phyloP scores from a whole-genome alignment of 2,329 filamentous ascomycete genomes.

The Sporothrix schenckii region DNA sequence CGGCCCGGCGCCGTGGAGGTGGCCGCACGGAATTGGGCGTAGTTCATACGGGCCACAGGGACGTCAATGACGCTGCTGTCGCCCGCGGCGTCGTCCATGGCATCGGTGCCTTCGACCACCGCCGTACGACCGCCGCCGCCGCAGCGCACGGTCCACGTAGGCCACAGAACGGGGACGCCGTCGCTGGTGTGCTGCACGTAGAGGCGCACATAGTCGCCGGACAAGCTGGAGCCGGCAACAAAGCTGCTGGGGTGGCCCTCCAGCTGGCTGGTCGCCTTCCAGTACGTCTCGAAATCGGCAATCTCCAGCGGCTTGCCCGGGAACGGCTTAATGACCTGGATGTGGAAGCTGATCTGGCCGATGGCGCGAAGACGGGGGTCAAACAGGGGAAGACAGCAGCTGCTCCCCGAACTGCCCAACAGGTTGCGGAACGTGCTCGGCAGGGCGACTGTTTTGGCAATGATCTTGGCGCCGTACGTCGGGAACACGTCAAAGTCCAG shows the following conservation, averaged over 20 bases:
- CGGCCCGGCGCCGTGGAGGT: slow-evolving; percentile 51
- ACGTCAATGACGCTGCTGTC: slow-evolving; percentile 62
- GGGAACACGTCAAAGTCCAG: slow-evolving; percentile 98
- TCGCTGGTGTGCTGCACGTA: slow-evolving; percentile 93
- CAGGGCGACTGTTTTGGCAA: slow-evolving; percentile 90
- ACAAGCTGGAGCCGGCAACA: slow-evolving; percentile 91
- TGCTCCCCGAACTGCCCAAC: slow-evolving; percentile 72
- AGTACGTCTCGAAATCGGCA: slow-evolving; percentile 97
- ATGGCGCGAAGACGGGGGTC: slow-evolving; percentile 90
- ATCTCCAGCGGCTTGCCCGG: slow-evolving; percentile 90
- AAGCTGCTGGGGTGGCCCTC: slow-evolving; percentile 83
- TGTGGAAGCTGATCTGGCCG: slow-evolving; percentile 90
- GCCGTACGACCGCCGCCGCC: slow-evolving; percentile 56
- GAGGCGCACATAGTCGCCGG: slow-evolving; percentile 89
- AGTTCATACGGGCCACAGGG: slow-evolving; percentile 76
- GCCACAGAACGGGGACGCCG: slow-evolving; percentile 83
- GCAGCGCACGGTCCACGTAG: slow-evolving; percentile 76
- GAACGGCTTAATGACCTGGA: slow-evolving; percentile 96
- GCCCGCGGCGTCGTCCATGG: neutral
- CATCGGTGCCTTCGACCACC: neutral
- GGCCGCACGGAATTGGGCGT: slow-evolving; percentile 67
- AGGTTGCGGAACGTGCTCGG: slow-evolving; percentile 81
- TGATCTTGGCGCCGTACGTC: slow-evolving; percentile 95
- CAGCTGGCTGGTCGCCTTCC: slow-evolving; percentile 95
- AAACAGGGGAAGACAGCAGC: slow-evolving; percentile 85